Evolutionary conservation across 169 alveolate genomes (phyloP).

Genomic region (Plasmodium reichenowi): DNA sequence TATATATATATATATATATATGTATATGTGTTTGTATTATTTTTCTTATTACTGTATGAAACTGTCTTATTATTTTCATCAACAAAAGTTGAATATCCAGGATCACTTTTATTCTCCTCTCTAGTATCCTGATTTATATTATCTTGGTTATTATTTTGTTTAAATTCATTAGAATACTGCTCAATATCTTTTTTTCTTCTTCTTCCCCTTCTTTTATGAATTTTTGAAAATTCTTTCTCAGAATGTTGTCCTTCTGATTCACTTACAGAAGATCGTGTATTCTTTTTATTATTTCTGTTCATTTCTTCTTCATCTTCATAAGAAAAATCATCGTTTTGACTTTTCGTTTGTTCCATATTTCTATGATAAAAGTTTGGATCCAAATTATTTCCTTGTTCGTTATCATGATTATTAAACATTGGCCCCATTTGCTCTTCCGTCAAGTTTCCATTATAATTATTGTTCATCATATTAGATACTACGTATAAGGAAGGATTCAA

Average conservation of each 20-base stretch:
- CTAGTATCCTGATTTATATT: slow-evolving; percentile 2
- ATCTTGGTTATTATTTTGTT: background rate
- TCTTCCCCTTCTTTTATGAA: slow-evolving; percentile 41
- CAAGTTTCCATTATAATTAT: slow-evolving; percentile 16
- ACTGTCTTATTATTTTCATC: slow-evolving; percentile 63
- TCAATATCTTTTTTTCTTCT: slow-evolving; percentile 55
- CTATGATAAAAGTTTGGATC: slow-evolving; percentile 26
- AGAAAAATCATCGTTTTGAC: slow-evolving; percentile 15
- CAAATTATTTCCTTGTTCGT: slow-evolving; percentile 12
- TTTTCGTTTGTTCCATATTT: slow-evolving; percentile 35
- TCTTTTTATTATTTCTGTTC: slow-evolving; percentile 12
- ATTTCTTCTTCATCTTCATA: slow-evolving; percentile 43
- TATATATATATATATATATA: background rate
- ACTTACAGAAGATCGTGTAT: slow-evolving; percentile 32
- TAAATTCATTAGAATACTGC: background rate
- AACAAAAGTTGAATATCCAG: slow-evolving; percentile 52
- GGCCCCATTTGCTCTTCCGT: slow-evolving; percentile 22
- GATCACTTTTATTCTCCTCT: slow-evolving; percentile 19
- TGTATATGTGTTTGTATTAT: background rate
- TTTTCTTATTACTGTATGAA: slow-evolving; percentile 48
- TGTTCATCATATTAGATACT: slow-evolving; percentile 6
- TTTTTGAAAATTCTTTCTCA: slow-evolving; percentile 28
- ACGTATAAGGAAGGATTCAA: slow-evolving; percentile 15
- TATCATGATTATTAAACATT: slow-evolving; percentile 11
- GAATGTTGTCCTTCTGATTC: slow-evolving; percentile 55